phyloP scores from a whole-genome alignment of 306 rosid genomes.

The Quercus glauca region DNA sequence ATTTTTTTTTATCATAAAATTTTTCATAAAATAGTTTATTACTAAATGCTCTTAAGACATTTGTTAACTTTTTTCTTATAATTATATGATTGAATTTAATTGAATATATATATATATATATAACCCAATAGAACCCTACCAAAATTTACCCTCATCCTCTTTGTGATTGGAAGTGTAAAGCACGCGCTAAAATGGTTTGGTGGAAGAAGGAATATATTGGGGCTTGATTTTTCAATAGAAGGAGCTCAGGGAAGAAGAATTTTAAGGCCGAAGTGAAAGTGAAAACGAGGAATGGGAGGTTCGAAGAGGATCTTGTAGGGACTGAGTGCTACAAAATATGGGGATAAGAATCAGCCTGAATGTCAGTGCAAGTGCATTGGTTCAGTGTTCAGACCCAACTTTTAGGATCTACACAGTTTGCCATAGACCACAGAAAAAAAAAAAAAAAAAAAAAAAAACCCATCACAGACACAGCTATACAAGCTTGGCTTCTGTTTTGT shows the following conservation, averaged over 20 bases:
- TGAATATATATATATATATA: too few species aligned
- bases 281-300: neutral
- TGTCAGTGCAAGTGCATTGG: slow-evolving; percentile 27
- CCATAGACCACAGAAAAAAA: neutral
- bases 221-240: neutral
- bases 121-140: too few species aligned
- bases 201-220: neutral
- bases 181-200: neutral
- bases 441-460: neutral
- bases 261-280: neutral
- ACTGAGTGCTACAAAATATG: neutral
- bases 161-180: neutral
- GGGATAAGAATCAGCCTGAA: slow-evolving; percentile 28
- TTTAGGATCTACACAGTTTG: slow-evolving; percentile 1
- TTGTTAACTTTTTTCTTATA: accelerated
- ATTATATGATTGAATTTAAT: too few species aligned
- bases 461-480: neutral
- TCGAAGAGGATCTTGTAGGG: slow-evolving; percentile 36
- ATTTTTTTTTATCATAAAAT: too few species aligned
- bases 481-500: slow-evolving; percentile 16
- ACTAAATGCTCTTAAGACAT: too few species aligned
- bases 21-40: too few species aligned
- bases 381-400: neutral
- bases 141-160: neutral
- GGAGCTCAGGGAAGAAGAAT: too few species aligned